Conservation (phyloP, 306 rosid species). For the Trifolium fragiferum region DNA sequence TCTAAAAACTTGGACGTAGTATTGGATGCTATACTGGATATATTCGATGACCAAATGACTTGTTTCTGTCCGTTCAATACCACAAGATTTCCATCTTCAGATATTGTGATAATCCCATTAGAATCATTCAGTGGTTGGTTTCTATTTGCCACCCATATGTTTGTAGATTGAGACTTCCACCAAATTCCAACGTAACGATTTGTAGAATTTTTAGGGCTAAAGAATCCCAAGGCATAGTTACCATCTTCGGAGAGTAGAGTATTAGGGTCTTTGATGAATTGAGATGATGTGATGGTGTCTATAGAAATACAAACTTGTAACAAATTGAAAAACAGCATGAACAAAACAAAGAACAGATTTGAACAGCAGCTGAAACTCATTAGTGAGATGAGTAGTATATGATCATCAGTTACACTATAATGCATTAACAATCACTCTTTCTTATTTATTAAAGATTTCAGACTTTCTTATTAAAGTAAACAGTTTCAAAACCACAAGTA, state of each 20-base stretch:
- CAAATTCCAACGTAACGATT: slow-evolving; percentile 40
- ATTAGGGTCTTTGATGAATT: slow-evolving; percentile 33
- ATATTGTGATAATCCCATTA: slow-evolving; percentile 34
- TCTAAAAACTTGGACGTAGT: slow-evolving; percentile 41
- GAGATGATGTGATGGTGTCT: slow-evolving; percentile 15
- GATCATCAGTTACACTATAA: not conserved
- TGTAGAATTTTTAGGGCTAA: slow-evolving; percentile 25
- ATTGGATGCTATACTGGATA: slow-evolving; percentile 20
- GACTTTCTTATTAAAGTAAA: not conserved
- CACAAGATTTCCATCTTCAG: slow-evolving; percentile 38
- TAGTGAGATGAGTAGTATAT: not conserved
- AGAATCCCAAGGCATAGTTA: slow-evolving; percentile 33
- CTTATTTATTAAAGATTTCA: not conserved
- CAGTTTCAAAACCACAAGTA: not conserved
- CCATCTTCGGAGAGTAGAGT: slow-evolving; percentile 18
- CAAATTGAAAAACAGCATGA: not conserved
- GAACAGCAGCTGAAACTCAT: slow-evolving; percentile 6
- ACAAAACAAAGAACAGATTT: not conserved
- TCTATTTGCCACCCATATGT: slow-evolving; percentile 45
- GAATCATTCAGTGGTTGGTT: slow-evolving; percentile 35
- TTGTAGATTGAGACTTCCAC: not conserved
- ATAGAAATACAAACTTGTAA: not conserved
- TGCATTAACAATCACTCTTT: not conserved
- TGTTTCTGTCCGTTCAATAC: slow-evolving; percentile 35
- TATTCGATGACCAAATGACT: slow-evolving; percentile 47